A percentile compares a stretch with the other conserved stretches of the same genome.
Evolutionary conservation across 1,284 basidiomycete species (phyloP).

Genomic region (Cutaneotrichosporon cutaneum): DNA sequence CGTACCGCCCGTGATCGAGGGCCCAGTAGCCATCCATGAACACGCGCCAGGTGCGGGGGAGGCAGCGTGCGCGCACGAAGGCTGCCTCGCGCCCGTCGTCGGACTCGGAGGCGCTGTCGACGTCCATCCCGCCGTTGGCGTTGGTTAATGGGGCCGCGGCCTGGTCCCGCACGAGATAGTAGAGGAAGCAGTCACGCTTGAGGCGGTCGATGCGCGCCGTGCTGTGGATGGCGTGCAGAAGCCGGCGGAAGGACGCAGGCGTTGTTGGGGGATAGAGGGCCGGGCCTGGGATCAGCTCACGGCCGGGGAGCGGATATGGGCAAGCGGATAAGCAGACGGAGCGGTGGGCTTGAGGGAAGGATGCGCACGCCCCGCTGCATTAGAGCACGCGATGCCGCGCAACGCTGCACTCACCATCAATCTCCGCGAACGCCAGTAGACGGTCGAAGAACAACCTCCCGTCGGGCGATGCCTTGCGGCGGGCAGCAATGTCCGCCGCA

Average conservation of each 20-base stretch:
- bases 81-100: conserved; percentile 19
- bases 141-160: conserved; percentile 15
- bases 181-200: conserved; percentile 47
- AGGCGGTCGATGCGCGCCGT: conserved; percentile 33
- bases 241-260: conserved; percentile 36
- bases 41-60: conserved; percentile 40
- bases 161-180: conserved; percentile 44
- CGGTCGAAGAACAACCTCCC: conserved; percentile 43
- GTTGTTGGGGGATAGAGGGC: conserved; percentile 42
- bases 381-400: not conserved
- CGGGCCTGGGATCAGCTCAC: conserved; percentile 25
- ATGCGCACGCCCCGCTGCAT: too few species aligned
- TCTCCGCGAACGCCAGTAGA: conserved; percentile 34
- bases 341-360: too few species aligned
- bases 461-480: conserved; percentile 28
- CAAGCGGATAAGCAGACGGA: too few species aligned
- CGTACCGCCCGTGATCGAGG: conserved; percentile 42
- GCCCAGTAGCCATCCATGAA: conserved; percentile 49
- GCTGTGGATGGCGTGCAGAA: conserved; percentile 37
- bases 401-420: conserved; percentile 33
- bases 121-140: conserved; percentile 26
- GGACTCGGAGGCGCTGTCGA: conserved; percentile 18
- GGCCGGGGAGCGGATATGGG: too few species aligned
- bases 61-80: conserved; percentile 40
- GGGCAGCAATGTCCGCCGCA: conserved; percentile 14